Evolutionary conservation across 2,329 filamentous ascomycete species (phyloP).

Genomic region (Paracoccidioides lutzii): DNA sequence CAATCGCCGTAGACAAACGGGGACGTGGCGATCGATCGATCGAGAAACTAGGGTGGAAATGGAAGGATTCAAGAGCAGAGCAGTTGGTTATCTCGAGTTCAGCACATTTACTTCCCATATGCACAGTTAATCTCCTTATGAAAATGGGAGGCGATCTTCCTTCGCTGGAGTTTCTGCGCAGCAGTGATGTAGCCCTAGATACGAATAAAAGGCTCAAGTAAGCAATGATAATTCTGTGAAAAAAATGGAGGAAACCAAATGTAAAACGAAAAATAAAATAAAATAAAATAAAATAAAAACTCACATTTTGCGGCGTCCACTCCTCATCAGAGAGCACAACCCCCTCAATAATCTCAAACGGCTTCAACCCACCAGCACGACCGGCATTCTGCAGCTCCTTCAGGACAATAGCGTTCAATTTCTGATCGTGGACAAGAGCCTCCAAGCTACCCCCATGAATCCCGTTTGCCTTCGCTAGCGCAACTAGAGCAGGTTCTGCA

Average conservation of each 20-base stretch:
- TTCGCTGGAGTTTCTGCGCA: constrained; percentile 60
- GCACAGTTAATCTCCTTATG: constrained; percentile 49
- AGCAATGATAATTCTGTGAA: constrained; percentile 4
- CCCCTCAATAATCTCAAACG: constrained; percentile 33
- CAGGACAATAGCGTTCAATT: constrained; percentile 29
- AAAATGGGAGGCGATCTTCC: constrained; percentile 51
- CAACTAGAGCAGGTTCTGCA: constrained; percentile 50
- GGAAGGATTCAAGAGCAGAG: background rate
- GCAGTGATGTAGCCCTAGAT: constrained; percentile 51
- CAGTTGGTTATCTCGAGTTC: background rate
- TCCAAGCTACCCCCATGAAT: constrained; percentile 20
- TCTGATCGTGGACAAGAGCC: constrained; percentile 25
- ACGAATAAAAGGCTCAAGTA: constrained; percentile 18
- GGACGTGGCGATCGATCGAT: too few relatives aligned
- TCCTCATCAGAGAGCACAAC: constrained; percentile 35
- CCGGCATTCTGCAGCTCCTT: constrained; percentile 29
- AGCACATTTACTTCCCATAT: constrained; percentile 36
- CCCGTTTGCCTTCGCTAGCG: constrained; percentile 43
- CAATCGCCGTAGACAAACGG: too few relatives aligned
- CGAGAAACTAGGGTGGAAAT: background rate
- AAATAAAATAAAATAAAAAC: constrained; percentile 9
- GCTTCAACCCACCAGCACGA: constrained; percentile 23
- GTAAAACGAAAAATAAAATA: background rate
- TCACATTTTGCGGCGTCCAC: constrained; percentile 32
- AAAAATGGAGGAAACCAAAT: background rate